phyloP scores from a whole-genome alignment of 148 eudicot species.

The Rhododendron kiyosumense region DNA sequence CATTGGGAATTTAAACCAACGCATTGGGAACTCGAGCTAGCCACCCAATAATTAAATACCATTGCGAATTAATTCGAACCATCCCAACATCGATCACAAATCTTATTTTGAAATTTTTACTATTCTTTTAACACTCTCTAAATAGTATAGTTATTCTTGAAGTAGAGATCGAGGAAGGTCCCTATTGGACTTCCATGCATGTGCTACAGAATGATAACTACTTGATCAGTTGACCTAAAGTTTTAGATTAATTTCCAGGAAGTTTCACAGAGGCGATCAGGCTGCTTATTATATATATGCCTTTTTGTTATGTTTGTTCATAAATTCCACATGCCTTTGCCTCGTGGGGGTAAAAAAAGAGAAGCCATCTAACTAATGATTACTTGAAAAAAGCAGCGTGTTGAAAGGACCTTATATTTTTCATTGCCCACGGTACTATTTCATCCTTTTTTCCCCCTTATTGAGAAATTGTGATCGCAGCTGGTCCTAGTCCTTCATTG shows the following conservation, averaged over 20 bases:
- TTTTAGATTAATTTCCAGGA: background rate
- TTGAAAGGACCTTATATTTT: background rate
- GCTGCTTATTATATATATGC: background rate
- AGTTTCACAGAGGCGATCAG: background rate
- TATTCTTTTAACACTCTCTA: background rate
- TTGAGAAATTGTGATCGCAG: background rate
- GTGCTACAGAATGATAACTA: background rate
- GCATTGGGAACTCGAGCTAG: too few species aligned
- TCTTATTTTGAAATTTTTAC: background rate
- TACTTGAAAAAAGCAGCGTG: background rate
- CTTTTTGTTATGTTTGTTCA: background rate
- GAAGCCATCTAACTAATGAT: conserved; percentile 8
- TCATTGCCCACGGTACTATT: background rate
- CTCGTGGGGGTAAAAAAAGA: background rate
- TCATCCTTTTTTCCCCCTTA: background rate
- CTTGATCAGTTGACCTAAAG: background rate
- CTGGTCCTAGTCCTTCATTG: background rate
- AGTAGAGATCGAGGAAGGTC: background rate
- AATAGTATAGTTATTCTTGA: background rate
- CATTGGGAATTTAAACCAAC: too few species aligned
- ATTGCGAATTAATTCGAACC: too few species aligned
- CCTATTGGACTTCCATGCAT: background rate
- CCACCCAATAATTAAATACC: too few species aligned
- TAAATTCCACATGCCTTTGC: conserved; percentile 6
- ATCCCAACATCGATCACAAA: background rate